Base-by-base conservation (phyloP, 225 moss, liverwort and hornwort genomes). In the Lunularia cruciata region DNA sequence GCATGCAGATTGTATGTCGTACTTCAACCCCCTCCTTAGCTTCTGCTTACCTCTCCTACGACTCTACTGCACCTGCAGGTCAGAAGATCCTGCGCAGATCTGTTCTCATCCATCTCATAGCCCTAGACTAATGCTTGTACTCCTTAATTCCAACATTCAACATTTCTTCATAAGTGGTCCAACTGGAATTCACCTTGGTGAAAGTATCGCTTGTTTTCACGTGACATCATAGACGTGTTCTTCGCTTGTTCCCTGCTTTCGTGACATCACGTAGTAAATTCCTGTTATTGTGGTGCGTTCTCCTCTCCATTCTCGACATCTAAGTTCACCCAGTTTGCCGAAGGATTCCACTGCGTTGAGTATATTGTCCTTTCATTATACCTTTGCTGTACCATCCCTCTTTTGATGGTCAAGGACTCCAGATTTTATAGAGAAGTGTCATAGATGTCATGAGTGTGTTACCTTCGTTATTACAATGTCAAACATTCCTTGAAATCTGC, bases 71-170 rank as follows among this genome's bases (percentile, higher is more conserved):
- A 54, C 54, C 54, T 57, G 26, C 57, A 57, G 57, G 28, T 33
- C 16, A 57, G 57, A 34, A 57, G 57, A 57, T 57, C 57, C 57
- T 57, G 33, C 32, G 16, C 32, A 33, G 57, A 57, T 57, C 33
- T 57, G 57, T 57, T 57, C 33, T 32, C 57, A 57, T 57, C 57
- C 57, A 30, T 19, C 32, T 19, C 32, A 34, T 57, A 57, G 57
- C 57, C 1, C 57, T 54, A 54, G 54, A 28, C 26, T 57, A 31
- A 57, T 34, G 32, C 19, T 32, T 57, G 57, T 57, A 57, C 57
- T 32, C 57, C 57, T 57, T 57, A 57, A 57, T 57, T 32, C 57
- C 57, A 57, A 57, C 57, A 57, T 57, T n/a, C 33, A 32, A 57
- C 57, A 33, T 57, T 57, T 34, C 33, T 34, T 33, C 57, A 57